phyloP scores from a whole-genome alignment of 2,329 filamentous ascomycete species.

The Pseudogymnoascus sp. region DNA sequence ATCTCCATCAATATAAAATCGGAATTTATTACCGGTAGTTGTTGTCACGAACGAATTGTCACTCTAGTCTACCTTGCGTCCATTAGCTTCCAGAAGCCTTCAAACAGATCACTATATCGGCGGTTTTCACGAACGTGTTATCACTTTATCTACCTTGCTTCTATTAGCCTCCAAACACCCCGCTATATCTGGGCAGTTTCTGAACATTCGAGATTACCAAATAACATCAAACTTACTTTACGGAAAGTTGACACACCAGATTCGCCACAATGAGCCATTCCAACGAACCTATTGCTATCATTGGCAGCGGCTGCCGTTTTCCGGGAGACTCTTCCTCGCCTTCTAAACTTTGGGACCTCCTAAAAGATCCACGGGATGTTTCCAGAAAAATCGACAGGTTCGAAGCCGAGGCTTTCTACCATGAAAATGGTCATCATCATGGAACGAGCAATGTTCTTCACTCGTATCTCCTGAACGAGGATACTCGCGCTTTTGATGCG shows the following conservation, averaged over 20 bases:
- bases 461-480: slow-evolving; percentile 11
- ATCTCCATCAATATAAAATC: background rate
- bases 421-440: slow-evolving; percentile 11
- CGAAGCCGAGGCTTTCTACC: slow-evolving; percentile 10
- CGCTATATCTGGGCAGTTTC: background rate
- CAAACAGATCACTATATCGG: background rate
- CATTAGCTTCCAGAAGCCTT: background rate
- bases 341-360: slow-evolving; percentile 12
- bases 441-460: slow-evolving; percentile 11
- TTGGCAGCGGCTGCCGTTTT: slow-evolving; percentile 14
- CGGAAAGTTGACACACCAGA: background rate
- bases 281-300: slow-evolving; percentile 13
- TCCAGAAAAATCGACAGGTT: slow-evolving; percentile 10
- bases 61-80: background rate
- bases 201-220: background rate
- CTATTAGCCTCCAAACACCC: no score
- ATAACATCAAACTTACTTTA: background rate
- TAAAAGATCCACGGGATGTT: slow-evolving; percentile 11
- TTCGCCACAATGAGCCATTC: background rate
- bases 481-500: slow-evolving; percentile 18
- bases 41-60: background rate
- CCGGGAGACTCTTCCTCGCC: slow-evolving; percentile 11
- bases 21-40: background rate
- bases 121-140: no score
- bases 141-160: no score